These are phyloP conservation scores for Fusarium incarnatum DNA, from an alignment of 2,329 filamentous ascomycete genomes.

Conservation along the genomic window DNA sequence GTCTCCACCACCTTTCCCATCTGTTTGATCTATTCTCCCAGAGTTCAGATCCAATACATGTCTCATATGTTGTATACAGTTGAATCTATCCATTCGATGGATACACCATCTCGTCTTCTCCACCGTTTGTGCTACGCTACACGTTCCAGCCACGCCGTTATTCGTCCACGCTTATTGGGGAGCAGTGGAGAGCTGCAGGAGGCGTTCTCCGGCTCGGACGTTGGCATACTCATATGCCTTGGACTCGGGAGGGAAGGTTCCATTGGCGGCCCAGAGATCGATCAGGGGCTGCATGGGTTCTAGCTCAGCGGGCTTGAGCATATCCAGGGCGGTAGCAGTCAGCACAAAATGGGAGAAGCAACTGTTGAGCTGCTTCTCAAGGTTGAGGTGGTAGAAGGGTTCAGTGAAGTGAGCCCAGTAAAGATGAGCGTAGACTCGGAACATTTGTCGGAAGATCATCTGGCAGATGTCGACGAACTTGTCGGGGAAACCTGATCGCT, in stretches of 20 bases:
- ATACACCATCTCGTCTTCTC: slow-evolving; percentile 24
- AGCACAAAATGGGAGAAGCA: slow-evolving; percentile 88
- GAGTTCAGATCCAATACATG: slow-evolving; percentile 31
- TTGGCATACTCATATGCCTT: slow-evolving; percentile 76
- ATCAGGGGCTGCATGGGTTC: slow-evolving; percentile 97
- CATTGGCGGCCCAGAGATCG: slow-evolving; percentile 90
- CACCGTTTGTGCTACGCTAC: slow-evolving; percentile 26
- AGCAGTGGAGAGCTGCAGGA: slow-evolving; percentile 62
- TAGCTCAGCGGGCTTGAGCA: slow-evolving; percentile 88
- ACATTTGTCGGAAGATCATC: slow-evolving; percentile 97
- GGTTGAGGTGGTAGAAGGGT: slow-evolving; percentile 84
- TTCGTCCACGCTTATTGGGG: slow-evolving; percentile 41
- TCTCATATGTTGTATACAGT: slow-evolving; percentile 38
- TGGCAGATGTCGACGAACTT: slow-evolving; percentile 92
- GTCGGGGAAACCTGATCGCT: slow-evolving; percentile 90
- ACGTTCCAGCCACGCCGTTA: slow-evolving; percentile 11
- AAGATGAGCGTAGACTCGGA: slow-evolving; percentile 96
- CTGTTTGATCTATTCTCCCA: slow-evolving; percentile 14
- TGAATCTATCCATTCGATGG: slow-evolving; percentile 17
- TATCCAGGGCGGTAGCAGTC: slow-evolving; percentile 81
- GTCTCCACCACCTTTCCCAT: slow-evolving; percentile 5
- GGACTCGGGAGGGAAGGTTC: slow-evolving; percentile 83
- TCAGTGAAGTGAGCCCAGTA: slow-evolving; percentile 96
- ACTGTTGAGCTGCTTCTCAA: slow-evolving; percentile 85
- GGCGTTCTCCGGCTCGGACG: slow-evolving; percentile 67